phyloP scores from a whole-genome alignment of 2,329 filamentous ascomycete genomes.

The Grosmannia serpens region DNA sequence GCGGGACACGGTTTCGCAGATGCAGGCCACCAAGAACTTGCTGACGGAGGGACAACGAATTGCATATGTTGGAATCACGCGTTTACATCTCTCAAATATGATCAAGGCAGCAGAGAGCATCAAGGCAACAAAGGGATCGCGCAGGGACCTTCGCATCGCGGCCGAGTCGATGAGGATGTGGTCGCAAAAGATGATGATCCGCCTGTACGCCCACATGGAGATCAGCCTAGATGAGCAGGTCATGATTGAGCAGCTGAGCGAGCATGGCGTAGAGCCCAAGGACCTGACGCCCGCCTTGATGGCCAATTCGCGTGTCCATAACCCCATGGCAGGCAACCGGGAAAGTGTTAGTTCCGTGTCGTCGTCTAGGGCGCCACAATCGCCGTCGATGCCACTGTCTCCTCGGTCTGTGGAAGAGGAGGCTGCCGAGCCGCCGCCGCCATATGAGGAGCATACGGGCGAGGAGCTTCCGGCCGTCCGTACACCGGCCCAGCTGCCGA shows the following conservation, averaged over 20 bases:
- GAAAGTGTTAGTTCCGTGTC: constrained; percentile 1
- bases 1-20: constrained; percentile 75
- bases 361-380: background rate
- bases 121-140: constrained; percentile 35
- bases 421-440: constrained; percentile 40
- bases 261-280: constrained; percentile 75
- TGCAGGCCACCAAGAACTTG: constrained; percentile 91
- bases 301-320: constrained; percentile 85
- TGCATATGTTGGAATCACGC: constrained; percentile 85
- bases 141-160: constrained; percentile 53
- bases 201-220: constrained; percentile 92
- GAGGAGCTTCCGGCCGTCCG: constrained; percentile 69
- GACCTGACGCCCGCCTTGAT: constrained; percentile 82
- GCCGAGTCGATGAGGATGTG: constrained; percentile 84
- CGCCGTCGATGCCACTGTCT: background rate
- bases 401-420: constrained; percentile 26
- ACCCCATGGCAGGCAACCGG: constrained; percentile 60
- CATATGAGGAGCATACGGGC: constrained; percentile 51
- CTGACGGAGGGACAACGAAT: constrained; percentile 92
- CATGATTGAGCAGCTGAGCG: constrained; percentile 95
- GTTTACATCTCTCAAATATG: constrained; percentile 72
- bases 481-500: constrained; percentile 71
- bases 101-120: constrained; percentile 53
- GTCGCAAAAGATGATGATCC: constrained; percentile 96
- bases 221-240: constrained; percentile 84